These are phyloP conservation scores for Termitomyces eurrhizus DNA, from an alignment of 768 basidiomycete species.

Conservation along the genomic window DNA sequence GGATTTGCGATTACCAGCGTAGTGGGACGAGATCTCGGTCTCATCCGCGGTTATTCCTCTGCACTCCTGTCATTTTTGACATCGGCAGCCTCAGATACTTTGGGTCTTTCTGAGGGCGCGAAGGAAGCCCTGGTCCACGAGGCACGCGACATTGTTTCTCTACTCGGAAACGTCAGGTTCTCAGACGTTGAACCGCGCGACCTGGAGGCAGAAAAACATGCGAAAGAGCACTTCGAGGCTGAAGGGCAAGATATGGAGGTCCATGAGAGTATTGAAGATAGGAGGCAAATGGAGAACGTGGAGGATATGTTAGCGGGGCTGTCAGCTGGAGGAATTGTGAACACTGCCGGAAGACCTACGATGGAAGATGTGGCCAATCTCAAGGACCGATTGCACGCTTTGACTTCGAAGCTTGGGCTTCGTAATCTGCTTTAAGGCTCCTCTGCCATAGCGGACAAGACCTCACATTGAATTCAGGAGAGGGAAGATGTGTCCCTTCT, in stretches of 20 bases:
- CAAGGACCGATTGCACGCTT: conserved; percentile 29
- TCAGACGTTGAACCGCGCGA: conserved; percentile 74
- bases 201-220: conserved; percentile 75
- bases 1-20: conserved; percentile 74
- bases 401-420: conserved; percentile 31
- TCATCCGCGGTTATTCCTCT: conserved; percentile 67
- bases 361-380: conserved; percentile 37
- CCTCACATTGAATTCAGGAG: neutral
- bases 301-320: conserved; percentile 54
- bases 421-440: conserved; percentile 17
- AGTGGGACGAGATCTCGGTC: conserved; percentile 76
- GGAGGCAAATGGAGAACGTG: conserved; percentile 46
- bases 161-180: conserved; percentile 60
- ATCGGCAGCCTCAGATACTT: conserved; percentile 15
- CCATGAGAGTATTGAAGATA: conserved; percentile 41
- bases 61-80: conserved; percentile 58
- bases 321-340: conserved; percentile 23
- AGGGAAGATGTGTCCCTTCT: neutral
- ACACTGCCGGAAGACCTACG: conserved; percentile 26
- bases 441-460: neutral
- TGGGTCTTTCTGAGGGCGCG: conserved; percentile 1
- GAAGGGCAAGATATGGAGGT: conserved; percentile 32
- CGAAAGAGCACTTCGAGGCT: conserved; percentile 55
- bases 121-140: conserved; percentile 32
- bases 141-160: conserved; percentile 47